Evolutionary conservation across 306 rosid genomes (phyloP).

Genomic region (Ormosia semicastrata): DNA sequence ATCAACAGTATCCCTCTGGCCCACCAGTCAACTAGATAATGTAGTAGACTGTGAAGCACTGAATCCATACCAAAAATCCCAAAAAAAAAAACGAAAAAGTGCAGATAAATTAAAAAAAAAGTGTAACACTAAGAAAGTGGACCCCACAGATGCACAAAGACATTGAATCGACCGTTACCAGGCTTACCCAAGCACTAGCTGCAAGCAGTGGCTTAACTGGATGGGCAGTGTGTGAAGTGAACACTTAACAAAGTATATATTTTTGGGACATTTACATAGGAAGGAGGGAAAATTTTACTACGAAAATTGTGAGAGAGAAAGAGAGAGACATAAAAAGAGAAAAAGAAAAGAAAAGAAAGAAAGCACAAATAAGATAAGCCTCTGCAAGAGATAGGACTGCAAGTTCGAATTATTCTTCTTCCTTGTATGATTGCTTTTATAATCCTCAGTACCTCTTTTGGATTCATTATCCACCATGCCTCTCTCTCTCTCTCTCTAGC

Average conservation of each 20-base stretch:
- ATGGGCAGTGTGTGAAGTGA: conserved; percentile 28
- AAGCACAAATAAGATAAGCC: conserved; percentile 39
- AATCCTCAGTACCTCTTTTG: conserved; percentile 56
- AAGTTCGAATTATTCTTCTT: conserved; percentile 84
- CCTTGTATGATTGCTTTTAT: conserved; percentile 65
- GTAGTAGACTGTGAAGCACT: background rate
- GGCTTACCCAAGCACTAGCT: conserved; percentile 24
- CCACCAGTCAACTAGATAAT: background rate
- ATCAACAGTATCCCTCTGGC: background rate
- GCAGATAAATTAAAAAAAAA: background rate
- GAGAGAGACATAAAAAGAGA: too few relatives aligned
- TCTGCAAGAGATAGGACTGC: conserved; percentile 63
- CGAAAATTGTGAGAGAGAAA: background rate
- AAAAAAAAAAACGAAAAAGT: background rate
- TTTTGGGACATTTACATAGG: conserved; percentile 28
- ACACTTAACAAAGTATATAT: background rate
- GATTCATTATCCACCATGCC: conserved; percentile 38
- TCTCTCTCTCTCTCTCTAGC: background rate
- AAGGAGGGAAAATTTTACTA: conserved; percentile 1
- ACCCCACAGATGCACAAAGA: conserved; percentile 6
- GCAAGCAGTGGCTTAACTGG: conserved; percentile 6
- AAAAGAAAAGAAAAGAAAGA: background rate
- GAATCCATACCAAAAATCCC: background rate
- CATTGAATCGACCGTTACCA: conserved; percentile 46
- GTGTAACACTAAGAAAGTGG: conserved; percentile 18